phyloP scores from a whole-genome alignment of 352 stramenopile genomes.

The Globisporangium nagaii region DNA sequence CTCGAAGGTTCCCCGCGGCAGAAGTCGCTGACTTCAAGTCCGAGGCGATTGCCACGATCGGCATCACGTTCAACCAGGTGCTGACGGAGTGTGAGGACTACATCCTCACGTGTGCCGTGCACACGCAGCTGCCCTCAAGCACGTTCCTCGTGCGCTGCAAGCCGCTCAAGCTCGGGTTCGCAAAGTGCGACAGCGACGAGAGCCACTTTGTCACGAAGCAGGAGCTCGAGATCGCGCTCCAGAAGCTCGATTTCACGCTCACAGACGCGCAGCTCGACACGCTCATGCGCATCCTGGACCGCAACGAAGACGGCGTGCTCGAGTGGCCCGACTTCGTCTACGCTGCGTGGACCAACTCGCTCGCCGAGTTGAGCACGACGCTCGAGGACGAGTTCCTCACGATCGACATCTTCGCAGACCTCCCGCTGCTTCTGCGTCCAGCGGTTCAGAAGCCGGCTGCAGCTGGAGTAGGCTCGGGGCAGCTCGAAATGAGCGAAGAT shows the following conservation, averaged over 20 bases:
- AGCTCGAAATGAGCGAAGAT: too few species aligned
- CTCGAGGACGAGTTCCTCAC: conserved; percentile 23
- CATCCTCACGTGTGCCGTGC: conserved; percentile 13
- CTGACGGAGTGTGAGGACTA: conserved; percentile 13
- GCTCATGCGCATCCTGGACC: conserved; percentile 29
- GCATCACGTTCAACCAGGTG: conserved; percentile 21
- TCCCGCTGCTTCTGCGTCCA: conserved; percentile 30
- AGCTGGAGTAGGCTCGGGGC: too few species aligned
- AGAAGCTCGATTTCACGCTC: conserved; percentile 38
- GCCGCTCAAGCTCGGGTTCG: conserved; percentile 38
- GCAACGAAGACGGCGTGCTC: conserved; percentile 25
- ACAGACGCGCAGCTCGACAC: conserved; percentile 23
- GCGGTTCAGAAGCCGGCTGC: too few species aligned
- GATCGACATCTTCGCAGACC: conserved; percentile 36
- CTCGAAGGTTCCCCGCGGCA: not conserved
- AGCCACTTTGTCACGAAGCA: conserved; percentile 21
- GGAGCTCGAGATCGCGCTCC: conserved; percentile 49
- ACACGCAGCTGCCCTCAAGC: conserved; percentile 12
- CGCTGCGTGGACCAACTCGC: conserved; percentile 25
- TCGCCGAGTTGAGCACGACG: not conserved
- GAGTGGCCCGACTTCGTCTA: conserved; percentile 50
- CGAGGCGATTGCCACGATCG: not conserved
- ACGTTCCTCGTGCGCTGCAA: conserved; percentile 35
- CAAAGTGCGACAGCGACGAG: conserved; percentile 34
- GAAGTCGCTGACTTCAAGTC: not conserved